Percentiles rank a stretch among this genome's conserved stretches.
Evolutionary conservation across 768 basidiomycete genomes (phyloP).

Genomic region (Pleurotus eryngii): DNA sequence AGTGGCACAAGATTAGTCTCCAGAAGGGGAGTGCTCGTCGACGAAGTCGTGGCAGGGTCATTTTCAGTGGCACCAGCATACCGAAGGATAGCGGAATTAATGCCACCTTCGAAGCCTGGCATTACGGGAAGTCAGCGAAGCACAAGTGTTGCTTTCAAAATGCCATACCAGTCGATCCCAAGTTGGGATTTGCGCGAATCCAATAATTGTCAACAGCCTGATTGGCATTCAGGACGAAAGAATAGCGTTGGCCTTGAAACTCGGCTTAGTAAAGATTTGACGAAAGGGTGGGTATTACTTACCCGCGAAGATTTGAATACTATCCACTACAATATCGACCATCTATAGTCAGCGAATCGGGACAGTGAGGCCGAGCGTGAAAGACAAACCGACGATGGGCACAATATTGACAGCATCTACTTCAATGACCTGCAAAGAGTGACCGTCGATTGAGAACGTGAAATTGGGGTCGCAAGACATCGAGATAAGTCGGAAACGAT

Average conservation of each 20-base stretch:
- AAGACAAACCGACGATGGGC: conserved; percentile 16
- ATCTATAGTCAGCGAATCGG: neutral
- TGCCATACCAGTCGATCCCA: conserved; percentile 23
- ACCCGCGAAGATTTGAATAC: conserved; percentile 34
- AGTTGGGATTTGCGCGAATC: conserved; percentile 31
- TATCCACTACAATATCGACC: conserved; percentile 25
- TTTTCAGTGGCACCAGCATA: neutral
- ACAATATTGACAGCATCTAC: conserved; percentile 33
- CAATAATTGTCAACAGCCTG: conserved; percentile 39
- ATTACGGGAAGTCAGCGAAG: neutral
- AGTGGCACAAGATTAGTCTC: neutral
- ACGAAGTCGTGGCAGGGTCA: neutral
- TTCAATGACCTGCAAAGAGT: conserved; percentile 37
- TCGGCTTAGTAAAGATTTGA: neutral
- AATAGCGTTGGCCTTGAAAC: conserved; percentile 30
- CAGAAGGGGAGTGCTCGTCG: neutral
- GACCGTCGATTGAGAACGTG: conserved; percentile 27
- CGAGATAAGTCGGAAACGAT: conserved; percentile 31
- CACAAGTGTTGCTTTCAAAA: neutral
- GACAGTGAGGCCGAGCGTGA: neutral
- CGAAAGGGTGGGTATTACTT: neutral
- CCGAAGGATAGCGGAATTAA: conserved; percentile 8
- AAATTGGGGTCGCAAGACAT: conserved; percentile 29
- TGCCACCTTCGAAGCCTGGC: conserved; percentile 1
- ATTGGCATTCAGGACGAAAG: conserved; percentile 35